Conservation (phyloP, 768 basidiomycete species). For the Trametes cinnabarina region DNA sequence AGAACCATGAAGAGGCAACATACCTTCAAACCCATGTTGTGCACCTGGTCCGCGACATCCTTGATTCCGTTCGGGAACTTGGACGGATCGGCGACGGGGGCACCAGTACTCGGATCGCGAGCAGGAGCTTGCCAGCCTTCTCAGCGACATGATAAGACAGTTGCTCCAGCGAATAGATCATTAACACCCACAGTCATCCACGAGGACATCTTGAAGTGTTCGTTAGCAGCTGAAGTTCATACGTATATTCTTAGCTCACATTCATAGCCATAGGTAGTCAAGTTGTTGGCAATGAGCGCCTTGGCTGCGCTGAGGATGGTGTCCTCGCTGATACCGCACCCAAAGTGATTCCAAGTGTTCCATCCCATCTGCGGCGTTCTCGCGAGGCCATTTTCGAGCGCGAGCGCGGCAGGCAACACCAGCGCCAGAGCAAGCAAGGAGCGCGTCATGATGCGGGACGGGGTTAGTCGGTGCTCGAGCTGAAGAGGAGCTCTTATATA, state of each 20-base stretch:
- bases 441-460: constrained; percentile 4
- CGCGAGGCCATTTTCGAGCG: constrained; percentile 32
- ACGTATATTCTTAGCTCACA: too few species aligned
- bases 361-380: constrained; percentile 38
- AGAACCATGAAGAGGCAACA: too few species aligned
- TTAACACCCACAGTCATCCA: constrained; percentile 37
- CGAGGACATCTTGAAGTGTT: constrained; percentile 31
- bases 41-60: constrained; percentile 32
- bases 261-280: constrained; percentile 37
- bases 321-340: constrained; percentile 37
- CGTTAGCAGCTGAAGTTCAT: neutral
- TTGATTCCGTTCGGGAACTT: constrained; percentile 35
- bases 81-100: constrained; percentile 30
- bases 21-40: constrained; percentile 35
- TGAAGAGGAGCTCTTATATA: neutral
- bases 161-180: neutral
- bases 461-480: neutral
- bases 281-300: constrained; percentile 31
- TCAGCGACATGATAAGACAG: too few species aligned
- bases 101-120: constrained; percentile 31
- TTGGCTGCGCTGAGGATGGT: constrained; percentile 35
- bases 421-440: constrained; percentile 9
- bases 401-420: constrained; percentile 12
- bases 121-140: constrained; percentile 35
- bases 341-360: constrained; percentile 41